phyloP scores from a whole-genome alignment of 2,329 filamentous ascomycete genomes.

The Aphanoascus verrucosus region DNA sequence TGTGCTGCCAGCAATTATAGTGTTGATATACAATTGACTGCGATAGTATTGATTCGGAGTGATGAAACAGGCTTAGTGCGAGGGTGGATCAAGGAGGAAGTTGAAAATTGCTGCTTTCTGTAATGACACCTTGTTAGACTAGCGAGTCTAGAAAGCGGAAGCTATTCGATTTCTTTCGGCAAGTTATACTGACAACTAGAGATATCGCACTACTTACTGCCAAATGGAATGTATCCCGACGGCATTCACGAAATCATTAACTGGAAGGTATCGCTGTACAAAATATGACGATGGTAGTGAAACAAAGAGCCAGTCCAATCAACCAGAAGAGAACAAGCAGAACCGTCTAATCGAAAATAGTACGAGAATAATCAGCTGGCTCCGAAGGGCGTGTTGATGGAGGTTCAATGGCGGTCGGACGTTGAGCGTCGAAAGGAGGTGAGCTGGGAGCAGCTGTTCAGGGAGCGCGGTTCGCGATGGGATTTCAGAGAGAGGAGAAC shows the following conservation, averaged over 20 bases:
- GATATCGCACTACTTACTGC: neutral
- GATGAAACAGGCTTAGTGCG: neutral
- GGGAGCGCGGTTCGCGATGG: neutral
- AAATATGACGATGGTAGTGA: neutral
- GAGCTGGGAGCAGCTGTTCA: neutral
- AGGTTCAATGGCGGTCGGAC: neutral
- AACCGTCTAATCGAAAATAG: neutral
- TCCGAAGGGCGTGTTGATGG: neutral
- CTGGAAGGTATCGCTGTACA: neutral
- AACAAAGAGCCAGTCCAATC: neutral
- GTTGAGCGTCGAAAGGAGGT: slow-evolving; percentile 3
- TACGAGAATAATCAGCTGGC: neutral
- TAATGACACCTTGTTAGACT: neutral
- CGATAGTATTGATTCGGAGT: neutral
- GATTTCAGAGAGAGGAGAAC: slow-evolving; percentile 17
- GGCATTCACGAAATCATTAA: slow-evolving; percentile 1
- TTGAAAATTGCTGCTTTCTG: neutral
- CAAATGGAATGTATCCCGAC: neutral
- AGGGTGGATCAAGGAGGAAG: neutral
- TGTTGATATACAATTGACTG: neutral
- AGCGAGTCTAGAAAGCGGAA: neutral
- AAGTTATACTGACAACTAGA: neutral
- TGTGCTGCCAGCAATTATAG: slow-evolving; percentile 18
- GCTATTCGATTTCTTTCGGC: neutral
- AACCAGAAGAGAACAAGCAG: neutral